Percentiles rank a stretch among this genome's conserved stretches.
Evolutionary conservation across 169 alveolate species (phyloP).

Genomic region (Plasmodium malariae): DNA sequence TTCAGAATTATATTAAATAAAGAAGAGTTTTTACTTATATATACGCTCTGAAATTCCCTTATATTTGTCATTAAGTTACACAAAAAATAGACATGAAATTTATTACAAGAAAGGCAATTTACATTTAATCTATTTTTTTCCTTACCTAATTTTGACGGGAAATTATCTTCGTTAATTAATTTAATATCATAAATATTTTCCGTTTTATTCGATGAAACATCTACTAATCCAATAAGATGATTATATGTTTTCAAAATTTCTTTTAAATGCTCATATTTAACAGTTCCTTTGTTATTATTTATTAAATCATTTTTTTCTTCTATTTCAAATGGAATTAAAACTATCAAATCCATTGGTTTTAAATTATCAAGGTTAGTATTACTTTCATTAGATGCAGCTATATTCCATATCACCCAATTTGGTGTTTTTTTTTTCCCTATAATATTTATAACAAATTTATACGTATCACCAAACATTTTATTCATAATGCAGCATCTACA

Average conservation of each 20-base stretch:
- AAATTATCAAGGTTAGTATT: conserved; percentile 20
- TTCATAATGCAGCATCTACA: conserved; percentile 52
- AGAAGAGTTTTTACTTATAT: conserved; percentile 35
- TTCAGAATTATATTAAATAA: conserved; percentile 37
- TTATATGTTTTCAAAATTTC: conserved; percentile 44
- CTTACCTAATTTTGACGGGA: conserved; percentile 10
- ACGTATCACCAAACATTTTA: conserved; percentile 46
- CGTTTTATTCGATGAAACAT: conserved; percentile 42
- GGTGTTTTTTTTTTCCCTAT: conserved; percentile 62
- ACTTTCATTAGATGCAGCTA: conserved; percentile 15
- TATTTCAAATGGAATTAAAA: conserved; percentile 47
- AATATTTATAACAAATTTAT: conserved; percentile 29
- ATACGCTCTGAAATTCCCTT: conserved; percentile 75
- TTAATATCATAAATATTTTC: conserved; percentile 61
- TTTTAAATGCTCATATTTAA: conserved; percentile 55
- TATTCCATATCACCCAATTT: conserved; percentile 61
- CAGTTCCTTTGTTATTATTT: conserved; percentile 17
- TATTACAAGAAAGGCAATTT: conserved; percentile 46
- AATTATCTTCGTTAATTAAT: conserved; percentile 62
- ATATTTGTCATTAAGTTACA: conserved; percentile 71
- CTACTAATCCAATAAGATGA: conserved; percentile 65
- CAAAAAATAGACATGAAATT: conserved; percentile 46
- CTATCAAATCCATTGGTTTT: conserved; percentile 74
- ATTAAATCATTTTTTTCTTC: background rate
- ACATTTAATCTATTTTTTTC: conserved; percentile 47